phyloP scores from a whole-genome alignment of 306 rosid species.

The Cucurbita moschata region DNA sequence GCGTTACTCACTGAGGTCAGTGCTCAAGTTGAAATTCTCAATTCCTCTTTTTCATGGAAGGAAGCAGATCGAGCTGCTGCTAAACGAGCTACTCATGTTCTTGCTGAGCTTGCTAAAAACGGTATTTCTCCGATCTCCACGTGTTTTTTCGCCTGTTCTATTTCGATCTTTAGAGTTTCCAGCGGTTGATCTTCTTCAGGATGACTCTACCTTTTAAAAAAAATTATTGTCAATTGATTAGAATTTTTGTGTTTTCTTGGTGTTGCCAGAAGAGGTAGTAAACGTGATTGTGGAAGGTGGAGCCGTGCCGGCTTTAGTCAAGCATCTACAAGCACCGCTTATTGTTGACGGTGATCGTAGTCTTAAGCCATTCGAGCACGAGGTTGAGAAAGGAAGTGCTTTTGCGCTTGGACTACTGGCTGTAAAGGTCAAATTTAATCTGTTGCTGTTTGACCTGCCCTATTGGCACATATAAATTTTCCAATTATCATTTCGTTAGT shows the following conservation, averaged over 20 bases:
- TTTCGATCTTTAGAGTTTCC: slow-evolving; percentile 1
- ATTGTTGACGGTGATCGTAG: slow-evolving; percentile 26
- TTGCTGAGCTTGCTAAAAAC: slow-evolving; percentile 92
- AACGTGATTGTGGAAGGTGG: slow-evolving; percentile 94
- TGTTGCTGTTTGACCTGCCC: neutral
- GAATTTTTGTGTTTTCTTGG: slow-evolving; percentile 9
- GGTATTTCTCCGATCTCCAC: slow-evolving; percentile 45
- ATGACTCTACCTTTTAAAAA: neutral
- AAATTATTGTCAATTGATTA: neutral
- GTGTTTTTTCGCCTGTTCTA: neutral
- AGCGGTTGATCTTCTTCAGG: neutral
- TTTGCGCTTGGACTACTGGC: slow-evolving; percentile 96
- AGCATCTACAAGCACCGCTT: slow-evolving; percentile 79
- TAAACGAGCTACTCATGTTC: slow-evolving; percentile 91
- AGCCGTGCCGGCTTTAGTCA: slow-evolving; percentile 75
- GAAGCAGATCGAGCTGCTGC: slow-evolving; percentile 82
- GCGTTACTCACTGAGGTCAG: slow-evolving; percentile 46
- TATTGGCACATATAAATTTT: neutral
- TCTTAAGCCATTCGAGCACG: slow-evolving; percentile 69
- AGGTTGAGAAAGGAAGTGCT: slow-evolving; percentile 96
- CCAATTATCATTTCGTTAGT: neutral
- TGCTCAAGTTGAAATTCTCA: slow-evolving; percentile 52
- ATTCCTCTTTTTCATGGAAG: slow-evolving; percentile 60
- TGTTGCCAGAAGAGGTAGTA: slow-evolving; percentile 68
- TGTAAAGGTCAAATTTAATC: slow-evolving; percentile 49